Conservation (phyloP, 768 basidiomycete species). For the Boletus pseudo-olivaceus region DNA sequence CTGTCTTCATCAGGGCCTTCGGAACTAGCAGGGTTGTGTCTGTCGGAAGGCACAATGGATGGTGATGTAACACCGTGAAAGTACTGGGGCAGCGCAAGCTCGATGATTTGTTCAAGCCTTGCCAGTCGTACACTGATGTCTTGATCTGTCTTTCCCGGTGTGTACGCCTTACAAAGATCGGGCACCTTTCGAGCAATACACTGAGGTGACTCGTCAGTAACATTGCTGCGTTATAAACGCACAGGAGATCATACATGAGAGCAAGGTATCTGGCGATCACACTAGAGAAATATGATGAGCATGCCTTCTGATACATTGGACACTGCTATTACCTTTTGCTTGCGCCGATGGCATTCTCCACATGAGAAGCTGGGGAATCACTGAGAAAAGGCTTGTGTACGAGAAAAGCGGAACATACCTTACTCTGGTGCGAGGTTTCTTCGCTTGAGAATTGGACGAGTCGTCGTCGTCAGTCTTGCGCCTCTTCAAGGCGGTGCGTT, state of each 20-base stretch:
- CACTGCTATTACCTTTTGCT: conserved; percentile 63
- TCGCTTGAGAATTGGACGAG: conserved; percentile 39
- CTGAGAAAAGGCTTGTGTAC: conserved; percentile 3
- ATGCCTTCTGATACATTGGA: conserved; percentile 11
- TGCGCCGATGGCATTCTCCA: conserved; percentile 83
- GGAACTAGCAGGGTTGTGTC: conserved; percentile 45
- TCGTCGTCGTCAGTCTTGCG: conserved; percentile 66
- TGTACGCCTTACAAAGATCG: conserved; percentile 84
- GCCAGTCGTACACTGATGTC: conserved; percentile 72
- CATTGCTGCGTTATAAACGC: neutral
- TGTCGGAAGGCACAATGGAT: conserved; percentile 31
- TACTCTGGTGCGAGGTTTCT: conserved; percentile 71
- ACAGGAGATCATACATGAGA: conserved; percentile 58
- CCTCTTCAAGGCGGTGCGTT: conserved; percentile 45
- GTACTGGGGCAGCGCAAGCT: conserved; percentile 74
- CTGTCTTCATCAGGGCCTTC: conserved; percentile 58
- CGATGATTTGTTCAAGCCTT: conserved; percentile 78
- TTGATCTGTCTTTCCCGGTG: conserved; percentile 82
- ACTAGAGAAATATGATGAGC: conserved; percentile 43
- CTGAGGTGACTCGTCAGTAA: conserved; percentile 36
- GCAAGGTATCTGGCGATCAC: conserved; percentile 82
- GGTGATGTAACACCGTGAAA: conserved; percentile 43
- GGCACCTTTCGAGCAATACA: conserved; percentile 85
- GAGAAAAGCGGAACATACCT: conserved; percentile 46
- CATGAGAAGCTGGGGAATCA: conserved; percentile 63